Percentiles rank a stretch among this genome's conserved stretches.
These are phyloP conservation scores for Fistulifera pelliculosa DNA, from an alignment of 108 stramenopile species.

Conservation along the genomic window DNA sequence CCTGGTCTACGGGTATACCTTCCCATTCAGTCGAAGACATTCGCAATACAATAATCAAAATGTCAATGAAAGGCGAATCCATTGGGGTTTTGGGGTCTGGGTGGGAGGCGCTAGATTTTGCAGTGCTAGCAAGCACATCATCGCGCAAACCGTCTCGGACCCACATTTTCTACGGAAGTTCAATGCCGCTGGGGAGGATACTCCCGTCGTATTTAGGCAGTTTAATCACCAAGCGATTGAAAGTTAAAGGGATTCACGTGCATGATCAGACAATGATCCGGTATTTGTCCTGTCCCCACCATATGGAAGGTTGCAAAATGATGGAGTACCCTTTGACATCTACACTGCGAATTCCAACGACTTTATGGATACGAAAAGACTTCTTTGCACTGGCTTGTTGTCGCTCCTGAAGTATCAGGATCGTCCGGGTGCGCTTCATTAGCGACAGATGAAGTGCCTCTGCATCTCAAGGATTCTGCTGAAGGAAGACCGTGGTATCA, in stretches of 20 bases:
- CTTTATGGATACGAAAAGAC: slow-evolving; percentile 47
- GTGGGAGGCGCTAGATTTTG: slow-evolving; percentile 75
- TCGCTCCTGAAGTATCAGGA: slow-evolving; percentile 65
- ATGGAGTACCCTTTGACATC: slow-evolving; percentile 23
- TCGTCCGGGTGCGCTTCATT: slow-evolving; percentile 53
- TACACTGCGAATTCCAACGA: slow-evolving; percentile 78
- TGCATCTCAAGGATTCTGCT: slow-evolving; percentile 19
- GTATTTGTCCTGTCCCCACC: slow-evolving; percentile 36
- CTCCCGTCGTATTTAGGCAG: slow-evolving; percentile 68
- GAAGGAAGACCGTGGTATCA: slow-evolving; percentile 51
- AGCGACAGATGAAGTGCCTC: slow-evolving; percentile 29
- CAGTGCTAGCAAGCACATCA: slow-evolving; percentile 17
- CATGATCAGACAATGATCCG: slow-evolving; percentile 67
- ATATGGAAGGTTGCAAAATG: not conserved
- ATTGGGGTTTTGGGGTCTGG: slow-evolving; percentile 72
- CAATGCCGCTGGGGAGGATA: slow-evolving; percentile 38
- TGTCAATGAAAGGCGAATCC: slow-evolving; percentile 40
- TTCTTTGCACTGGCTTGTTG: slow-evolving; percentile 48
- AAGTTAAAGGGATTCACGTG: slow-evolving; percentile 46
- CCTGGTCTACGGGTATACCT: slow-evolving; percentile 11
- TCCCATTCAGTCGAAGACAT: slow-evolving; percentile 3
- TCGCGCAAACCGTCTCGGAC: slow-evolving; percentile 27
- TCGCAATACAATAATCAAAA: slow-evolving; percentile 13
- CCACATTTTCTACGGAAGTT: slow-evolving; percentile 49
- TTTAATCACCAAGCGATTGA: slow-evolving; percentile 53